A percentile compares a stretch with the other conserved stretches of the same genome.
phyloP scores from a whole-genome alignment of 257 asterid genomes.

The Forsythia viridissima region DNA sequence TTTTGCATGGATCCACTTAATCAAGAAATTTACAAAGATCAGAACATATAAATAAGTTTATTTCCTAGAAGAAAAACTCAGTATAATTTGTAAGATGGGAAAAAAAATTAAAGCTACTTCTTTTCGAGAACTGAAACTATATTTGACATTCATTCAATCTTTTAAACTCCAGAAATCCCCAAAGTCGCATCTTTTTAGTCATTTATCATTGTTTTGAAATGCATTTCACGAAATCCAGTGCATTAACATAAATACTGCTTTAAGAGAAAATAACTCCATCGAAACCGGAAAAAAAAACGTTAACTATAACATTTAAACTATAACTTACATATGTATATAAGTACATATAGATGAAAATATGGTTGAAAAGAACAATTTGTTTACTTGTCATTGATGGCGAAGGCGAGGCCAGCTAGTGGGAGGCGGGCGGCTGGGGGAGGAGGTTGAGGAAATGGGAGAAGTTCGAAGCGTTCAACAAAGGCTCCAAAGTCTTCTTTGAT shows the following conservation, averaged over 20 bases:
- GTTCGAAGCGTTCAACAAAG: slow-evolving; percentile 66
- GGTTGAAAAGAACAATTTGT: background rate
- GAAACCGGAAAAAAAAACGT: background rate
- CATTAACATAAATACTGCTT: background rate
- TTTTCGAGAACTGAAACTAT: background rate
- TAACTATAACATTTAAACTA: background rate
- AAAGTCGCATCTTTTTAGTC: background rate
- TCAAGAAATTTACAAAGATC: background rate
- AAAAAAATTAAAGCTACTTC: no score
- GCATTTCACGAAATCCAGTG: background rate
- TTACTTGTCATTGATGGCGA: slow-evolving; percentile 86
- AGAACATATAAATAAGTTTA: no score
- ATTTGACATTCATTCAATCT: background rate
- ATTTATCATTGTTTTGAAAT: background rate
- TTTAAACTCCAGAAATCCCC: background rate
- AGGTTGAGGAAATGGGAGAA: slow-evolving; percentile 81
- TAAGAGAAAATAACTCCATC: background rate
- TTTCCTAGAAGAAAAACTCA: no score
- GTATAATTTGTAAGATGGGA: no score
- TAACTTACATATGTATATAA: background rate
- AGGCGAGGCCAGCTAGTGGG: slow-evolving; percentile 68
- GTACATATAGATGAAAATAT: background rate
- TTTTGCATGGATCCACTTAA: background rate
- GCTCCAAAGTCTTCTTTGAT: slow-evolving; percentile 84
- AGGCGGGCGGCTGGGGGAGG: slow-evolving; percentile 96